Conservation (phyloP, 2,329 filamentous ascomycete genomes). For the Arthroderma uncinatum region DNA sequence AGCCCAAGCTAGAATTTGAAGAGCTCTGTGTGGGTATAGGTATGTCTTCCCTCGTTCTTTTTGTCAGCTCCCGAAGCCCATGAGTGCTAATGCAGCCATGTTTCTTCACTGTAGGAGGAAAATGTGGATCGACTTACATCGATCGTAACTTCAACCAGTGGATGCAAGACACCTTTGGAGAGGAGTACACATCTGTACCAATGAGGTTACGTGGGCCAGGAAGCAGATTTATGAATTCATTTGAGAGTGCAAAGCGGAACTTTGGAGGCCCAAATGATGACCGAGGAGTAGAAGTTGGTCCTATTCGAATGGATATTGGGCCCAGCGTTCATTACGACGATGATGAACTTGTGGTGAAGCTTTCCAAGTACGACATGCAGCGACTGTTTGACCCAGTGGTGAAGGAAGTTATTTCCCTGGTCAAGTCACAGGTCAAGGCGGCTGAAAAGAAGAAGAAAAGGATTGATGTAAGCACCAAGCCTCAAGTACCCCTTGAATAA, state of each 20-base stretch:
- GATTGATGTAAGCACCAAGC: conserved; percentile 9
- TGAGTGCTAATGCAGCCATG: neutral
- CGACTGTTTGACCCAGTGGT: conserved; percentile 13
- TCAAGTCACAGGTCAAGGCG: conserved; percentile 10
- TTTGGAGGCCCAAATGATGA: conserved; percentile 18
- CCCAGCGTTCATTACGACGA: conserved; percentile 7
- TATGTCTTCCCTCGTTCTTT: neutral
- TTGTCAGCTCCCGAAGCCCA: neutral
- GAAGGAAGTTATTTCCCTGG: conserved; percentile 10
- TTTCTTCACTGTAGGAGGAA: conserved; percentile 18
- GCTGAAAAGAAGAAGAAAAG: conserved; percentile 9
- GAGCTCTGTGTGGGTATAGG: conserved; percentile 12
- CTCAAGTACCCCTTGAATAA: neutral
- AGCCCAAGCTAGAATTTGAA: conserved; percentile 14
- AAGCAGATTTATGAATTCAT: conserved; percentile 27
- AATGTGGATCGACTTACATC: conserved; percentile 27
- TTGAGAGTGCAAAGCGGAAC: conserved; percentile 24
- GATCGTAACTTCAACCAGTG: conserved; percentile 27
- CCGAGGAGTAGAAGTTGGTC: conserved; percentile 6
- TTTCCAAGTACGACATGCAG: conserved; percentile 13
- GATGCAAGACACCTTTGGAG: conserved; percentile 23
- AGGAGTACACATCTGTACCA: conserved; percentile 20
- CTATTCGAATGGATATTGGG: conserved; percentile 4
- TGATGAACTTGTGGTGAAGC: conserved; percentile 9
- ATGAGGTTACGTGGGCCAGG: conserved; percentile 21